Conservation (phyloP, 2,329 filamentous ascomycete species). For the Karstenula rhodostoma region DNA sequence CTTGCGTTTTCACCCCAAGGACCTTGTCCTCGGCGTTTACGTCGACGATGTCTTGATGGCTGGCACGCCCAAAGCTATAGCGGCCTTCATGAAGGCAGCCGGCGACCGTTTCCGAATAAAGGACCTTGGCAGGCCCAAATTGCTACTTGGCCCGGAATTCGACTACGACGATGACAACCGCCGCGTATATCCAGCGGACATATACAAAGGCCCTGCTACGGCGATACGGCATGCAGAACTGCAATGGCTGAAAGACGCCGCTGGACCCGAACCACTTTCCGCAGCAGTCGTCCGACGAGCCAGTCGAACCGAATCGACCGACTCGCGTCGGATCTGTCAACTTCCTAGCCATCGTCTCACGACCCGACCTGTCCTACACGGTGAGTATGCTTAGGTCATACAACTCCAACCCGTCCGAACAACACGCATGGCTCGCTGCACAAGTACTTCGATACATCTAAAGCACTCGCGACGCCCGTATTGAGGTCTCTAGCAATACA, state of each 20-base stretch:
- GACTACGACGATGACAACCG: slow-evolving; percentile 1
- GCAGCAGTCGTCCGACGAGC: background rate
- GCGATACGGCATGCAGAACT: slow-evolving; percentile 9
- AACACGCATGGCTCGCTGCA: slow-evolving; percentile 1
- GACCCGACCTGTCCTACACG: slow-evolving; percentile 7
- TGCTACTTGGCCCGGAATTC: slow-evolving; percentile 17
- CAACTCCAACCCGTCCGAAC: slow-evolving; percentile 12
- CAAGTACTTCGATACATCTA: slow-evolving; percentile 7
- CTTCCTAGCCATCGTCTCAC: slow-evolving; percentile 15
- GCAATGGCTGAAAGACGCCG: slow-evolving; percentile 12
- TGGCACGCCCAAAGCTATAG: background rate
- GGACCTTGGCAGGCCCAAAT: slow-evolving; percentile 14
- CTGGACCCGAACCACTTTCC: slow-evolving; percentile 16
- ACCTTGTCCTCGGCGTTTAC: slow-evolving; percentile 22
- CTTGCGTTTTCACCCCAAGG: slow-evolving; percentile 14
- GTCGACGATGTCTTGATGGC: slow-evolving; percentile 21
- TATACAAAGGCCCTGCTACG: slow-evolving; percentile 7
- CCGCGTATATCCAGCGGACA: slow-evolving; percentile 7
- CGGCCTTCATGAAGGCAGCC: background rate
- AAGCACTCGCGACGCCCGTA: background rate
- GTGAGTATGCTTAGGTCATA: slow-evolving; percentile 16
- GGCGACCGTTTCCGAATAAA: slow-evolving; percentile 16
- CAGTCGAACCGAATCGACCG: slow-evolving; percentile 9
- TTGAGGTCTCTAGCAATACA: background rate
- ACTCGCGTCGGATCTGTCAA: slow-evolving; percentile 22